phyloP scores from a whole-genome alignment of 306 rosid genomes.

The Sindora glabra region DNA sequence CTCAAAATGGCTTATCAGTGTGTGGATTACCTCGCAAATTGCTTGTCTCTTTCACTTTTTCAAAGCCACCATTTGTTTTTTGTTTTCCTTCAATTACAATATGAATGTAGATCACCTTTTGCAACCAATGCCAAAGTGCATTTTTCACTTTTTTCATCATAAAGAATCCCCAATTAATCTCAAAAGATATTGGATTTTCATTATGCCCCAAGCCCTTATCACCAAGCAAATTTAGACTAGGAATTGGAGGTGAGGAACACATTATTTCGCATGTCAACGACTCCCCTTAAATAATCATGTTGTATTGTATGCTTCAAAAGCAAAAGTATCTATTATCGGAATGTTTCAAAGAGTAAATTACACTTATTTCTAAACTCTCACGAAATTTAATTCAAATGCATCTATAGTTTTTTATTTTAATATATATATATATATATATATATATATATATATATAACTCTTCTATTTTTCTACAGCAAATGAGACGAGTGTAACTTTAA shows the following conservation, averaged over 20 bases:
- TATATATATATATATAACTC: too few species aligned
- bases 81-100: conserved; percentile 8
- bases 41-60: conserved; percentile 3
- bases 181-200: conserved; percentile 7
- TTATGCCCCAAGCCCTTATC: conserved; percentile 23
- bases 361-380: too few species aligned
- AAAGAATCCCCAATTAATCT: conserved; percentile 18
- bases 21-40: conserved; percentile 6
- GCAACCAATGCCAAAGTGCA: conserved; percentile 16
- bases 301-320: conserved; percentile 12
- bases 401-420: too few species aligned
- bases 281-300: background rate
- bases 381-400: too few species aligned
- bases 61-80: background rate
- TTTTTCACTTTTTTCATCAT: conserved; percentile 11
- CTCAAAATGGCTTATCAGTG: background rate
- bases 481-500: too few species aligned
- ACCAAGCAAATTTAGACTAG: conserved; percentile 15
- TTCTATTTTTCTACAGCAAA: too few species aligned
- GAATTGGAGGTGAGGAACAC: background rate
- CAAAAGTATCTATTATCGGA: too few species aligned
- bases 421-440: too few species aligned
- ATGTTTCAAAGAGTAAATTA: too few species aligned
- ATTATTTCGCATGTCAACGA: background rate
- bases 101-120: conserved; percentile 27